These are phyloP conservation scores for Fusarium phyllophilum DNA, from an alignment of 2,329 filamentous ascomycete species.

Conservation along the genomic window DNA sequence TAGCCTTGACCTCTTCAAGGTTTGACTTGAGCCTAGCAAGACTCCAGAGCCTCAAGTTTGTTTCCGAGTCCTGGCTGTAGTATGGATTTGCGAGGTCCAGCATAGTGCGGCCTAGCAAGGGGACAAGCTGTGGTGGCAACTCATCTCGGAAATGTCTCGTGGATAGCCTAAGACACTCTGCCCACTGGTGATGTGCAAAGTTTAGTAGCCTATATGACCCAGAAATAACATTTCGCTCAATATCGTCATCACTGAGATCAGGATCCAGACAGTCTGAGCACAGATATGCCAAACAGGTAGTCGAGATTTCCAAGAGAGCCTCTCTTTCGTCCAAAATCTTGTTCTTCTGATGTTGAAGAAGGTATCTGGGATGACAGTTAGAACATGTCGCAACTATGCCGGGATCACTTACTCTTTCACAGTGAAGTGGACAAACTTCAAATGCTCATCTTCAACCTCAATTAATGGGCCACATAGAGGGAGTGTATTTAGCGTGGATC, in stretches of 20 bases:
- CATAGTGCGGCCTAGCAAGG: neutral
- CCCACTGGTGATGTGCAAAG: neutral
- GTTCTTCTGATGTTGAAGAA: neutral
- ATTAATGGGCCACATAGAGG: neutral
- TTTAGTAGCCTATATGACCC: neutral
- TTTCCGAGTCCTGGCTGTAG: neutral
- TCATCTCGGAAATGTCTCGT: neutral
- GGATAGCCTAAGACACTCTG: neutral
- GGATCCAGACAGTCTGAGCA: neutral
- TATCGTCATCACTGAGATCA: neutral
- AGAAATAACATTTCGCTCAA: neutral
- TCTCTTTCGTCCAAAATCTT: neutral
- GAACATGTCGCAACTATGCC: accelerated
- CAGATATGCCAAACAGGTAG: neutral
- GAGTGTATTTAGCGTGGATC: accelerated
- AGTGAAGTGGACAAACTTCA: neutral
- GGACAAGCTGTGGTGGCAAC: neutral
- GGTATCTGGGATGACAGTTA: neutral
- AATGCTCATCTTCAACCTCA: neutral
- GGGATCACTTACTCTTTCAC: neutral
- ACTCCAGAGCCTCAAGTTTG: neutral
- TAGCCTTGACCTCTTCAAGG: accelerated
- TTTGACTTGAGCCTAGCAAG: accelerated
- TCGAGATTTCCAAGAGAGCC: neutral
- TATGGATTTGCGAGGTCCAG: neutral